Evolutionary conservation across 2,329 filamentous ascomycete species (phyloP), one percentile per base, ranked within the genome.

Genomic region (Dothidotthia symphoricarpi): DNA sequence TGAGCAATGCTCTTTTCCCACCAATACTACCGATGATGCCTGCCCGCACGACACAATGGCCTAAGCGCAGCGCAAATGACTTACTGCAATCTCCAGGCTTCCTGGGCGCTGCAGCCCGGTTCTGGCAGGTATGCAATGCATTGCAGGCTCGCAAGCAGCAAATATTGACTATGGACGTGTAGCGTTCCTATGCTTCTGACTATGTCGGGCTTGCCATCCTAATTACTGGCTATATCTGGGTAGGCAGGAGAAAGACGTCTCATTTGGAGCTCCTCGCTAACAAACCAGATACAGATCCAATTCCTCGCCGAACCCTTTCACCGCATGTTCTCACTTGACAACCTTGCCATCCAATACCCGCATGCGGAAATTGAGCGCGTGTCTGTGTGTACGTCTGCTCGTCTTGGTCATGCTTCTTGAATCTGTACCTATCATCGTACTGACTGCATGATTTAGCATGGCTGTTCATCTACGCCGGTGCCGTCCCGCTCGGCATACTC

Each of bases 271-370:
- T n/a, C n/a, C n/a, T n/a, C n/a, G 27, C 43, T 52, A 16, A 57
- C 42, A 28, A 33, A 39, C 29, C 31, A 46, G 31, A 27, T 28
- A 28, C 59, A 87, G 77, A 75, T 88, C 28, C 75, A 81, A 66
- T 71, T 86, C 55, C 75, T 85, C 50, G 77, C 87, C 54, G 82
- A 84, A 44, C 93, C 93, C 0, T 97, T 97, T 64, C 89, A 97
- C 66, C 88, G 88, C 69, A 86, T 96, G 81, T 97, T 98, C 71
- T 86, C 81, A 49, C 78, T 97, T 46, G 86, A 89, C 63, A 88
- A 97, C 63, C 77, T 86, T 16, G 75, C 81, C 33, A 88, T 97
- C 43, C 83, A 88, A 49, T 96, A 85, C 59, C 93, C 93, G 1
- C 86, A 95, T 68, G 88, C 93, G 15, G 75, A 85, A 39, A 69